Percentiles rank a stretch among this genome's conserved stretches.
phyloP scores from a whole-genome alignment of 2,329 filamentous ascomycete genomes.

The Diaporthe citri region DNA sequence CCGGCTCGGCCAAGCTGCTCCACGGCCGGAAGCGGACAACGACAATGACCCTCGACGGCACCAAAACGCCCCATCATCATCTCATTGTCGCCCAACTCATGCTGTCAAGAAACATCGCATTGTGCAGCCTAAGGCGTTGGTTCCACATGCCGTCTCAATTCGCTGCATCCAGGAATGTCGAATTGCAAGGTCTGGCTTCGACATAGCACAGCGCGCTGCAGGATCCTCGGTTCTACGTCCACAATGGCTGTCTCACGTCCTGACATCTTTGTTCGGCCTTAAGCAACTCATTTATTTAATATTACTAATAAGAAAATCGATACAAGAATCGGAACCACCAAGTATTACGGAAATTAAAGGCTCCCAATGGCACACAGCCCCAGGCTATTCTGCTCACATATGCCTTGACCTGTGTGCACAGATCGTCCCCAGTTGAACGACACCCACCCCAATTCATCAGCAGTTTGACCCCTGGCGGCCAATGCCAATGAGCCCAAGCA shows the following conservation, averaged over 20 bases:
- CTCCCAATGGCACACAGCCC: not conserved
- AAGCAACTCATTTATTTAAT: too few relatives aligned
- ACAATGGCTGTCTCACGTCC: not conserved
- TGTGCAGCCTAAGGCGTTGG: not conserved
- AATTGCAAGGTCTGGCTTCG: not conserved
- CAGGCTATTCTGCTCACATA: not conserved
- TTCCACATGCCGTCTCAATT: not conserved
- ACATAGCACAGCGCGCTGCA: not conserved
- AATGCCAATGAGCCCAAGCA: slow-evolving; percentile 12
- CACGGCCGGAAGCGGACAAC: not conserved
- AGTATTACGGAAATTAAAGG: not conserved
- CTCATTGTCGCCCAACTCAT: not conserved
- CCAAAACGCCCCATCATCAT: not conserved
- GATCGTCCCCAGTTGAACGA: not conserved
- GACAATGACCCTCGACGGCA: not conserved
- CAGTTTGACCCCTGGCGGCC: slow-evolving; percentile 4
- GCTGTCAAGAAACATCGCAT: not conserved
- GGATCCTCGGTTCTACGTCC: not conserved
- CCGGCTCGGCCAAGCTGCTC: slow-evolving; percentile 3
- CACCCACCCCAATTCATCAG: not conserved
- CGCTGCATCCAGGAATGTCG: not conserved
- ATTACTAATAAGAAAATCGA: not conserved
- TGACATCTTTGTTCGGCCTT: not conserved
- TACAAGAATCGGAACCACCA: not conserved
- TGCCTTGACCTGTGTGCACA: not conserved